phyloP scores from a whole-genome alignment of 768 basidiomycete species.

The Mycena metata region DNA sequence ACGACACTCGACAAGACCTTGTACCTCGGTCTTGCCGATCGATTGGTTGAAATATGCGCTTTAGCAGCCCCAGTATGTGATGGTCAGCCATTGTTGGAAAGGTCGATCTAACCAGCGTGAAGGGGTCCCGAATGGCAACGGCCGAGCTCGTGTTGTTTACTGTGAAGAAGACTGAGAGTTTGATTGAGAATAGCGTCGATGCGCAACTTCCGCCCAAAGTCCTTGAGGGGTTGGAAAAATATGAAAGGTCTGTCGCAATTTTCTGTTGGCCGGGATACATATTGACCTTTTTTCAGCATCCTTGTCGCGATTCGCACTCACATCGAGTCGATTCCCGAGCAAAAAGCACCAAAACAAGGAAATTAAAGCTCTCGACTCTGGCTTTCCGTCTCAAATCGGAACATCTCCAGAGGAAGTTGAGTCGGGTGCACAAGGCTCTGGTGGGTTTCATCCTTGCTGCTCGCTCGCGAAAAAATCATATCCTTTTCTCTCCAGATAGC shows the following conservation, averaged over 20 bases:
- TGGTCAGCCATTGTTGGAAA: background rate
- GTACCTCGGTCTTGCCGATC: too few species aligned
- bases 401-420: too few species aligned
- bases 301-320: background rate
- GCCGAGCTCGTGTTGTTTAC: background rate
- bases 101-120: background rate
- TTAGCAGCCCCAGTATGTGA: background rate
- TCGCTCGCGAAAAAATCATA: too few species aligned
- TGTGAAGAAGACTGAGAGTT: background rate
- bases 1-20: too few species aligned
- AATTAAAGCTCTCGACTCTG: background rate
- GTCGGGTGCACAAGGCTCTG: too few species aligned
- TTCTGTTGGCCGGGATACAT: too few species aligned
- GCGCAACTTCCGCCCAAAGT: background rate
- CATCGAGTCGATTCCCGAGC: background rate
- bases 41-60: too few species aligned
- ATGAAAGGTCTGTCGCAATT: background rate
- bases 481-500: too few species aligned
- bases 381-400: background rate
- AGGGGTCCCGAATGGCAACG: background rate
- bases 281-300: background rate
- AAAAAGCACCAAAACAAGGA: background rate
- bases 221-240: background rate
- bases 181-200: background rate
- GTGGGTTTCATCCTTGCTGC: too few species aligned